These are phyloP conservation scores for Xylaria multiplex DNA, from an alignment of 2,329 filamentous ascomycete genomes.

Conservation along the genomic window DNA sequence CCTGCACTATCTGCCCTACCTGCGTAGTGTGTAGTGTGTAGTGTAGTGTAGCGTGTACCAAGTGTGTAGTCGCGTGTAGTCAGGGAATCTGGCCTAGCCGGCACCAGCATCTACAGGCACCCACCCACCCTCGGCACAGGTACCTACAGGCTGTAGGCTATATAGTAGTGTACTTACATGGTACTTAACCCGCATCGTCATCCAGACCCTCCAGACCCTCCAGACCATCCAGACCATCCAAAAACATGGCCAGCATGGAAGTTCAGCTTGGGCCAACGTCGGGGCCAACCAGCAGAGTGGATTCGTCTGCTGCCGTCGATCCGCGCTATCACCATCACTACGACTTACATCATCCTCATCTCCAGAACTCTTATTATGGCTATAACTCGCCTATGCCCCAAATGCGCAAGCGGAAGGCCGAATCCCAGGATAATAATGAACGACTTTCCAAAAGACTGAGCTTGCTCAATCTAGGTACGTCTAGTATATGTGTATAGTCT, in stretches of 20 bases:
- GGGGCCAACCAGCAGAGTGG: slow-evolving; percentile 32
- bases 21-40: too few relatives aligned
- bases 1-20: too few relatives aligned
- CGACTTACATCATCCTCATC: slow-evolving; percentile 32
- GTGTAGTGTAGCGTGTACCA: too few relatives aligned
- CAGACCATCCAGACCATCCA: not conserved
- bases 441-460: slow-evolving; percentile 87
- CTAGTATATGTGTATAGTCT: slow-evolving; percentile 15
- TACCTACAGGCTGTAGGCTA: too few relatives aligned
- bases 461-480: slow-evolving; percentile 80
- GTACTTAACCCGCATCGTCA: not conserved
- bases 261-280: slow-evolving; percentile 40
- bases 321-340: slow-evolving; percentile 29
- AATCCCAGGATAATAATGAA: slow-evolving; percentile 70
- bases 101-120: not conserved
- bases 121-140: not conserved
- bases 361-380: slow-evolving; percentile 18
- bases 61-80: not conserved
- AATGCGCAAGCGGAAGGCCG: slow-evolving; percentile 69
- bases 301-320: slow-evolving; percentile 29
- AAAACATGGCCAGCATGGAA: slow-evolving; percentile 39
- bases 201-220: not conserved
- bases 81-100: not conserved
- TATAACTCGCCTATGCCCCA: slow-evolving; percentile 41
- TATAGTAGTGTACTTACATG: not conserved